Evolutionary conservation across 192 early-diverging fungal genomes (phyloP), one percentile per base, ranked within the genome.

Genomic region (Coemansia sp.): DNA sequence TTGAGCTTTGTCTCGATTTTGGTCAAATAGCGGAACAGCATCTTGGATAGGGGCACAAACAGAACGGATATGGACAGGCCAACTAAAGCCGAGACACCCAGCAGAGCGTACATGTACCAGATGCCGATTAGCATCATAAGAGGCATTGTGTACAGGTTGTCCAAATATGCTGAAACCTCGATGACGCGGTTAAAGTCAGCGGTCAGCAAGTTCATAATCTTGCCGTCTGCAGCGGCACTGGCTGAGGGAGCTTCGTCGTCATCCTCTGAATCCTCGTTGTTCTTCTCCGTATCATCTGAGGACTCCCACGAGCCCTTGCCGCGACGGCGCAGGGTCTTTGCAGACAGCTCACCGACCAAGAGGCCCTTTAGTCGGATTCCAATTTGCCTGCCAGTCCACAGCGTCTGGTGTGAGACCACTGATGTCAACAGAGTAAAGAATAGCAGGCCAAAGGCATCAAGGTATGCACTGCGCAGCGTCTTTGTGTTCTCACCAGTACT

Each of bases 71-170:
- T 69, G 0, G 70, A 66, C 17, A 95, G 73, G 13, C 92, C 93
- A 25, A 86, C 84, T 8, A 94, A 38, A 11, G 91, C 91, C n/a
- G 92, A 84, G 21, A 81, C 73, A 7, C 94, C 94, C 38, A 97
- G 76, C 27, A 97, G 67, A 54, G 51, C 57, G 53, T 91, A 88
- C 56, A 97, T 80, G 55, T 81, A 82, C 61, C 70, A 66, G 30
- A 93, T 78, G 18, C 84, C 87, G 21, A 92, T 77, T 13, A 84
- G 24, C 45, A 90, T 78, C 51, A 83, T 80, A 23, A 89, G 51
- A 9, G 89, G 87, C 54, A 79, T 73, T 34, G 68, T 59, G 42
- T 88, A 87, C 12, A 87, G 41, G 38, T 84, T 80, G 59, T 84
- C 83, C 4, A 89, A 73, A 57, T 82, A 85, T 45, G 64, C 58